These are phyloP conservation scores for Aureobasidium sp. DNA, from an alignment of 2,329 filamentous ascomycete species.

Conservation along the genomic window DNA sequence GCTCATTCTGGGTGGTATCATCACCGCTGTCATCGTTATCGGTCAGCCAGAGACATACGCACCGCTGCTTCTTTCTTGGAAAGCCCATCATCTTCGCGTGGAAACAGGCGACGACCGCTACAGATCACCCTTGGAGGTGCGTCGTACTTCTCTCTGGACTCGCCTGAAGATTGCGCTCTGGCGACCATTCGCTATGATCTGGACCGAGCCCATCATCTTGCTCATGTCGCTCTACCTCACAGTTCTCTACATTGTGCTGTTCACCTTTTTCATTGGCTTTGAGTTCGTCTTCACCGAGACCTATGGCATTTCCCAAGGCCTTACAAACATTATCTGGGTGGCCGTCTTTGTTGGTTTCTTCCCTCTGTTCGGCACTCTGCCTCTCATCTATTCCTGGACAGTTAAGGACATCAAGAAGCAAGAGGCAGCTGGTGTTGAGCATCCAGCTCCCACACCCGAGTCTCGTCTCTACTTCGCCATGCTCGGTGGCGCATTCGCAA, in stretches of 20 bases:
- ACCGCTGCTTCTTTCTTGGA: conserved; percentile 30
- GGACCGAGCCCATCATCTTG: conserved; percentile 35
- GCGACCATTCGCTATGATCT: conserved; percentile 18
- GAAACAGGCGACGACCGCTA: conserved; percentile 19
- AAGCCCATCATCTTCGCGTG: conserved; percentile 24
- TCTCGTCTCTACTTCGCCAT: conserved; percentile 36
- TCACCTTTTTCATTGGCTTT: conserved; percentile 46
- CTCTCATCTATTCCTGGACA: conserved; percentile 12
- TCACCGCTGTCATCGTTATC: conserved; percentile 26
- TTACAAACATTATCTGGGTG: conserved; percentile 37
- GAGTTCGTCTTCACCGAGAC: conserved; percentile 39
- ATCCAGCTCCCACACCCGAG: conserved; percentile 20
- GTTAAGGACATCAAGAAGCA: conserved; percentile 10
- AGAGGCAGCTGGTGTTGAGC: conserved; percentile 6
- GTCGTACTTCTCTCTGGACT: conserved; percentile 12
- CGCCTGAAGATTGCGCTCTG: conserved; percentile 16
- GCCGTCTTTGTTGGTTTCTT: conserved; percentile 35
- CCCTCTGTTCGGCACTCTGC: conserved; percentile 10
- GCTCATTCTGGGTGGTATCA: conserved; percentile 23
- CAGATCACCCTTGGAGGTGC: conserved; percentile 17
- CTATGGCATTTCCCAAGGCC: conserved; percentile 34
- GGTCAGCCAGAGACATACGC: conserved; percentile 45
- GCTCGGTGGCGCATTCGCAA: conserved; percentile 30
- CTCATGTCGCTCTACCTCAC: conserved; percentile 43
- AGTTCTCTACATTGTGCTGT: conserved; percentile 45